These are phyloP conservation scores for Themeda triandra DNA, from an alignment of 176 grass and related monocot genomes.

Conservation along the genomic window DNA sequence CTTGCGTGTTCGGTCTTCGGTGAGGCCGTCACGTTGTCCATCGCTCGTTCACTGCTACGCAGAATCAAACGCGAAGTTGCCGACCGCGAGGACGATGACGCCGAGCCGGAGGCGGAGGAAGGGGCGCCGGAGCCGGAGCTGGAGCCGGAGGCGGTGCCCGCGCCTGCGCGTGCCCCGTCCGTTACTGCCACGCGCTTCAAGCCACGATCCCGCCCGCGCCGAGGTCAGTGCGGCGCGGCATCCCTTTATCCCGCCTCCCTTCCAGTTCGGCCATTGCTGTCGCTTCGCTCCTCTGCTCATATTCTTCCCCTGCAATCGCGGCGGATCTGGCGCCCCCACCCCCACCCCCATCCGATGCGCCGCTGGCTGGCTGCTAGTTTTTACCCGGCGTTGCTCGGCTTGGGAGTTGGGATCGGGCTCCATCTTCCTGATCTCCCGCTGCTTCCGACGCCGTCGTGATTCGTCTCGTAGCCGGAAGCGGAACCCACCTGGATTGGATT, in stretches of 20 bases:
- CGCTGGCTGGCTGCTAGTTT: too few relatives aligned
- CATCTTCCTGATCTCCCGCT: not conserved
- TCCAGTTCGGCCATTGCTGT: not conserved
- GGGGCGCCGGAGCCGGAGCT: not conserved
- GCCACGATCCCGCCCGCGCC: not conserved
- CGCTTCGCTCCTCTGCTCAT: not conserved
- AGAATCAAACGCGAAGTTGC: not conserved
- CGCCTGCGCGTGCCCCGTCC: too few relatives aligned
- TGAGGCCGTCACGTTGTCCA: too few relatives aligned
- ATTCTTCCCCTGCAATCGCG: not conserved
- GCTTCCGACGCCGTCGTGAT: not conserved
- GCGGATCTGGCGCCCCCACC: not conserved
- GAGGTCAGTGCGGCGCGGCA: conserved; percentile 25
- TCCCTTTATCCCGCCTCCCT: not conserved
- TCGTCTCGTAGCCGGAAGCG: not conserved
- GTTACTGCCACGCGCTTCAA: not conserved
- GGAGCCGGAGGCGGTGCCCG: not conserved
- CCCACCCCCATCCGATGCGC: too few relatives aligned
- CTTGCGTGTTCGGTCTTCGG: too few relatives aligned
- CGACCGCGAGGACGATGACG: not conserved
- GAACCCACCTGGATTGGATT: not conserved
- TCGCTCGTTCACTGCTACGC: not conserved
- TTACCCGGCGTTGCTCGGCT: too few relatives aligned
- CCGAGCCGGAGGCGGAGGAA: not conserved
- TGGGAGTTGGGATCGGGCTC: not conserved